Percentiles rank a stretch among this genome's conserved stretches.
These are phyloP conservation scores for Suhomyces faveliae DNA, from an alignment of 805 yeast genomes.

Conservation along the genomic window DNA sequence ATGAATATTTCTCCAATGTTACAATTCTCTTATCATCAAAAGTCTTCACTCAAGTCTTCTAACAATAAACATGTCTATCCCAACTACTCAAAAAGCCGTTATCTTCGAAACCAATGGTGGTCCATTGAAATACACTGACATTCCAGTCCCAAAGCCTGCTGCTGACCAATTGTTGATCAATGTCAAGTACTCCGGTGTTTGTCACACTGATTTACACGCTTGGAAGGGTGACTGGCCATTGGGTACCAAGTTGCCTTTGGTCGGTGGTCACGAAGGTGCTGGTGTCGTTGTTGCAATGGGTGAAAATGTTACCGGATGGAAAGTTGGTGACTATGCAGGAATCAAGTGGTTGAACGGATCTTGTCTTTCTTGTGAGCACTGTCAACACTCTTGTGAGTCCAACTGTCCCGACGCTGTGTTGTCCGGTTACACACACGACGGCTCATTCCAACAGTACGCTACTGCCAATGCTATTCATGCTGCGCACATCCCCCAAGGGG, in stretches of 20 bases:
- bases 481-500: constrained; percentile 69
- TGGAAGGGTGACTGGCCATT: constrained; percentile 95
- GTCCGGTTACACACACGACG: constrained; percentile 85
- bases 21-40: too few species aligned
- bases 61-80: constrained; percentile 31
- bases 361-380: constrained; percentile 74
- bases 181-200: constrained; percentile 85
- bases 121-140: constrained; percentile 58
- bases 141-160: constrained; percentile 78
- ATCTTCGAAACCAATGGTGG: constrained; percentile 67
- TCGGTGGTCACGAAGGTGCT: constrained; percentile 91
- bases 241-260: constrained; percentile 68
- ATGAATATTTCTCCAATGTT: not conserved
- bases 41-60: not conserved
- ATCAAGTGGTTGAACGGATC: constrained; percentile 82
- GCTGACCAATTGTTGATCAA: constrained; percentile 76
- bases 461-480: constrained; percentile 88
- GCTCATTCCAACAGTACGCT: constrained; percentile 88
- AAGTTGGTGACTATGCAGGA: constrained; percentile 80
- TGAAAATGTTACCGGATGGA: constrained; percentile 62
- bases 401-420: constrained; percentile 64
- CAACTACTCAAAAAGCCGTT: constrained; percentile 69
- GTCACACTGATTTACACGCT: constrained; percentile 93
- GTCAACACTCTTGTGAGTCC: constrained; percentile 65
- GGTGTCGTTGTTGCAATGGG: constrained; percentile 82